phyloP scores from a whole-genome alignment of 495 filamentous ascomycete species.

The Aspergillus wentii region DNA sequence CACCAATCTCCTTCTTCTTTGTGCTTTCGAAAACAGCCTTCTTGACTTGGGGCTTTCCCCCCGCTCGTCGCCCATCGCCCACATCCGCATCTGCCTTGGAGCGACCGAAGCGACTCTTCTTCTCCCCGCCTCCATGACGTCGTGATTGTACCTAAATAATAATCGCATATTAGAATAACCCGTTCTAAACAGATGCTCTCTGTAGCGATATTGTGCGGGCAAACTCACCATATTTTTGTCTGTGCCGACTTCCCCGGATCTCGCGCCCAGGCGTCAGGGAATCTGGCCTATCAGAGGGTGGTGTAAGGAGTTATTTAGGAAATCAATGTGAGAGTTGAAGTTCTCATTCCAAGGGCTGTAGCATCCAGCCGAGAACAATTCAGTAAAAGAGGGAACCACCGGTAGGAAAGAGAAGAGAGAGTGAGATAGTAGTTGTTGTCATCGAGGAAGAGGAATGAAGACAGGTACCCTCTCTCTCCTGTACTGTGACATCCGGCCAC shows the following conservation, averaged over 20 bases:
- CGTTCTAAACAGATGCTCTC: not conserved
- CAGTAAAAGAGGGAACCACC: too few species aligned
- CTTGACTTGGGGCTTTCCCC: slow-evolving; percentile 69
- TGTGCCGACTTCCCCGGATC: slow-evolving; percentile 23
- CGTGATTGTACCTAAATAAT: slow-evolving; percentile 40
- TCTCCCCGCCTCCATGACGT: slow-evolving; percentile 45
- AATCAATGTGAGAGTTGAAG: slow-evolving; percentile 10
- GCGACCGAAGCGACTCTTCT: slow-evolving; percentile 43
- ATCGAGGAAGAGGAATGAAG: too few species aligned
- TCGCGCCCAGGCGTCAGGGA: slow-evolving; percentile 30
- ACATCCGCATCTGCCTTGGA: slow-evolving; percentile 41
- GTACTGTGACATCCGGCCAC: too few species aligned
- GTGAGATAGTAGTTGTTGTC: too few species aligned
- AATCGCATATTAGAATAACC: slow-evolving; percentile 1
- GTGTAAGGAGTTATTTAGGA: slow-evolving; percentile 7
- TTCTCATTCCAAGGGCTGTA: slow-evolving; percentile 17
- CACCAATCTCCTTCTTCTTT: slow-evolving; percentile 99
- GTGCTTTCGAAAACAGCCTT: slow-evolving; percentile 93
- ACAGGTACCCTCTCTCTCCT: too few species aligned
- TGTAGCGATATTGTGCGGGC: not conserved
- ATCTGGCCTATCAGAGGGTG: slow-evolving; percentile 27
- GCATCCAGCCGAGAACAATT: too few species aligned
- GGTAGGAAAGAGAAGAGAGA: too few species aligned
- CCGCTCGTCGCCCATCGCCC: slow-evolving; percentile 39
- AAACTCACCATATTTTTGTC: slow-evolving; percentile 29